Base-by-base conservation (phyloP, 257 asterid species). In the Lithospermum erythrorhizon region DNA sequence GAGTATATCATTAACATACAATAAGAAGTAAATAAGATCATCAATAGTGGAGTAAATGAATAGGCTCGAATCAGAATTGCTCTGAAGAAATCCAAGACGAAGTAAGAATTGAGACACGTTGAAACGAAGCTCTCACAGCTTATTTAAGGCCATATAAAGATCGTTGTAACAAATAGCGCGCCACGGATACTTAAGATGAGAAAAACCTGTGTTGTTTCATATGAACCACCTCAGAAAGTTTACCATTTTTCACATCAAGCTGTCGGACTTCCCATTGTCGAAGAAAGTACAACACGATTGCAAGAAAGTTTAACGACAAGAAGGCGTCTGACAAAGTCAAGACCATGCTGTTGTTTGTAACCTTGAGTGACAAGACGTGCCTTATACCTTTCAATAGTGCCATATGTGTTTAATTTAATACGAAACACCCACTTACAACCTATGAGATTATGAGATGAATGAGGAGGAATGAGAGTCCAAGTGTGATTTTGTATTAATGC, bases 401-500 rank as follows among this genome's bases (percentile, higher is more conserved):
- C 20, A n/a, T 51, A 14, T 51, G 20, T 20, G 4, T 58, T 24
- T 7, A 4, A 4, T 13, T 58, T 58, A 23, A 58, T 21, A 5
- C 22, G 5, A 21, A 2, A 58, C 3, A 58, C 45, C 61, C 61
- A 58, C 11, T 58, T 19, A 23, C 61, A 58, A 2, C 45, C 45
- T 4, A 58, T 23, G 5, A 23, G 6, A 58, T 13, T 21, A 22
- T 2, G 4, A 0, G 0, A 0, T 22, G 5, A 16, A n/a, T 11
- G 61, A 23, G 35, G 13, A 16, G 61, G 61, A 24, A 24, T 16
- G 27, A 58, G 45, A 58, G 37, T 2, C 61, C 61, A 58, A 22
- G 41, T 58, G 45, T 58, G 20, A 58, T 58, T 24, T 5, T 16
- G n/a, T 24, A 58, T 6, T 18, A 58, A 21, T 11, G 61, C 30